Percentiles rank a stretch among this genome's conserved stretches.
These are phyloP conservation scores for Amanita subjunquillea DNA, from an alignment of 768 basidiomycete species.

Conservation along the genomic window DNA sequence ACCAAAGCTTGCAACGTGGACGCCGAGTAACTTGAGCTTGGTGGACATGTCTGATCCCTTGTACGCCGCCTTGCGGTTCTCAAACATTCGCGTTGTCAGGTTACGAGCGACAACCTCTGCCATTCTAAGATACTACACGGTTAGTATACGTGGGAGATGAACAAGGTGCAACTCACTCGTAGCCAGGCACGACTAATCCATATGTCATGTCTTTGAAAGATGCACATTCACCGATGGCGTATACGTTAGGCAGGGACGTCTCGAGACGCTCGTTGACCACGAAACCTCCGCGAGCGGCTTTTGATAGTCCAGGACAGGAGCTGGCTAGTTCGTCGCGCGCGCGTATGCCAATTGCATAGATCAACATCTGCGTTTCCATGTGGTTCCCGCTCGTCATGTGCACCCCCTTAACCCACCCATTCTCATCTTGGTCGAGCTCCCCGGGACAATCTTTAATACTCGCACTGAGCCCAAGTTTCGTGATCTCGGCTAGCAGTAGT, in stretches of 20 bases:
- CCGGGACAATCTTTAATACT: neutral
- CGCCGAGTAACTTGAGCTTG: conserved; percentile 45
- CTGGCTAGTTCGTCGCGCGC: conserved; percentile 62
- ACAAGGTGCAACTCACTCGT: conserved; percentile 13
- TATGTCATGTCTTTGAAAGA: conserved; percentile 59
- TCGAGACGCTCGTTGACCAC: conserved; percentile 43
- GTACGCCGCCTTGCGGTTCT: conserved; percentile 11
- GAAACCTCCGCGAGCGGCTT: conserved; percentile 42
- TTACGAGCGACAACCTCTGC: conserved; percentile 69
- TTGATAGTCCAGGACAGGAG: conserved; percentile 35
- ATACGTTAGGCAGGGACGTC: conserved; percentile 51
- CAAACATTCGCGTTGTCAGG: conserved; percentile 39
- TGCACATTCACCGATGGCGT: conserved; percentile 72
- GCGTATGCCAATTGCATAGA: conserved; percentile 62
- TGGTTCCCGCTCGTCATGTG: conserved; percentile 35
- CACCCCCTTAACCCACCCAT: conserved; percentile 33
- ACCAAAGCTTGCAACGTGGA: conserved; percentile 57
- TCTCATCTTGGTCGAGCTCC: conserved; percentile 9
- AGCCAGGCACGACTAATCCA: conserved; percentile 67
- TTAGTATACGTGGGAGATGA: neutral
- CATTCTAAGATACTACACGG: conserved; percentile 38
- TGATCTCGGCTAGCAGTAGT: conserved; percentile 13
- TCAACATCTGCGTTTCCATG: conserved; percentile 41
- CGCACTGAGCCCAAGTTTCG: conserved; percentile 10
- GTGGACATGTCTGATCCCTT: conserved; percentile 54